These are phyloP conservation scores for Sedum album DNA, from an alignment of 164 flowering plant species.

Conservation along the genomic window DNA sequence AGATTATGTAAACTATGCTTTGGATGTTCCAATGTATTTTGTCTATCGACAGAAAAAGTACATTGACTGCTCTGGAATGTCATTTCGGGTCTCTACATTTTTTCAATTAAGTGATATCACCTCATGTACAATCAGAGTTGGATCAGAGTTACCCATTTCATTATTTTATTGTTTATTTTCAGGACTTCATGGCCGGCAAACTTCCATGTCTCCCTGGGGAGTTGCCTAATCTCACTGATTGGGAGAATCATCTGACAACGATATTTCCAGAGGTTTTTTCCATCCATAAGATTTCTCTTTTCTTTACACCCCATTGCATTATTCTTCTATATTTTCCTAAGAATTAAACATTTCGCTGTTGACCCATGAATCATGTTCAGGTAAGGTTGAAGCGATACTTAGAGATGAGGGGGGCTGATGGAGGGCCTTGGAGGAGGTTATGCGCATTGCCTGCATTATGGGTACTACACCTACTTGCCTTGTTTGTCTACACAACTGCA, in stretches of 20 bases:
- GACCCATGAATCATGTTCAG: slow-evolving; percentile 30
- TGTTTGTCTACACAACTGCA: neutral
- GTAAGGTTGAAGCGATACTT: slow-evolving; percentile 91
- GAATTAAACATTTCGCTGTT: neutral
- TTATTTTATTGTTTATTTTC: slow-evolving; percentile 16
- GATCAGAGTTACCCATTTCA: slow-evolving; percentile 5
- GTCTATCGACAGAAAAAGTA: slow-evolving; percentile 87
- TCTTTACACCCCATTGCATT: neutral
- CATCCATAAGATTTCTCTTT: slow-evolving; percentile 5
- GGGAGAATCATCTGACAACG: slow-evolving; percentile 97
- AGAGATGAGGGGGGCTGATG: slow-evolving; percentile 99
- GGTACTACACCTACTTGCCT: slow-evolving; percentile 31
- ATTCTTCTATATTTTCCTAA: neutral
- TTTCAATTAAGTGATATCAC: slow-evolving; percentile 8
- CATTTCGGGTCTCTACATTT: slow-evolving; percentile 69
- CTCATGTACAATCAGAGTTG: neutral
- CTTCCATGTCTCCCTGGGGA: slow-evolving; percentile 86
- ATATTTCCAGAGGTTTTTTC: slow-evolving; percentile 87
- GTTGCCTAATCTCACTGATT: slow-evolving; percentile 78
- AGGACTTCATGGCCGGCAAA: slow-evolving; percentile 97
- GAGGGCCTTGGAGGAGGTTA: slow-evolving; percentile 98
- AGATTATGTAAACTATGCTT: slow-evolving; percentile 94
- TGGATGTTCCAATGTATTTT: slow-evolving; percentile 98
- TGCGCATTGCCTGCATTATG: slow-evolving; percentile 98
- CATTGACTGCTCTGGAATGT: slow-evolving; percentile 83